These are phyloP conservation scores for Talaromyces adpressus DNA, from an alignment of 495 filamentous ascomycete genomes.

Conservation along the genomic window DNA sequence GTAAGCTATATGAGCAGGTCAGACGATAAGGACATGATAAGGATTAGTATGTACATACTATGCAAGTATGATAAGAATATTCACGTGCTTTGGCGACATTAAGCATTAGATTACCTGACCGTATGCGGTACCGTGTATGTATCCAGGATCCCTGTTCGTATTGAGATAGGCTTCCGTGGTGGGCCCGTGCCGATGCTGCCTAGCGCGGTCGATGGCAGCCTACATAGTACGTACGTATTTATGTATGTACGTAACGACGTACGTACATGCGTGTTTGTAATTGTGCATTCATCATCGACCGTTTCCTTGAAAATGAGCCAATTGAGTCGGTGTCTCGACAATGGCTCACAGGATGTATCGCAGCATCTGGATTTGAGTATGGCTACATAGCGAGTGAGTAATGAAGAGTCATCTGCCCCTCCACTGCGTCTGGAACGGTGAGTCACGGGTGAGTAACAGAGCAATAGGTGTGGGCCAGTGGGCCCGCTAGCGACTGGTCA, in stretches of 20 bases:
- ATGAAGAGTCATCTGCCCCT: not conserved
- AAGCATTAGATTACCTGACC: not conserved
- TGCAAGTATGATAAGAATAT: not conserved
- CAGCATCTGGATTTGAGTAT: not conserved
- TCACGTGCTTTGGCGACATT: not conserved
- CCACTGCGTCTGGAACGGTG: not conserved
- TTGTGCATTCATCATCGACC: not conserved
- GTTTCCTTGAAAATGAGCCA: not conserved
- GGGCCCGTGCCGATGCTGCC: slow-evolving; percentile 3
- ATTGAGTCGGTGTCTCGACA: not conserved
- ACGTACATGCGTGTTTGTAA: not conserved
- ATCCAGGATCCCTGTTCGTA: not conserved
- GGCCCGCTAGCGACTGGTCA: not conserved
- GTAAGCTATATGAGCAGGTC: not conserved
- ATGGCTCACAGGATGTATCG: not conserved
- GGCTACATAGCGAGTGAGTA: not conserved
- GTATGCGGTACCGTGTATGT: not conserved
- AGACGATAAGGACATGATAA: not conserved
- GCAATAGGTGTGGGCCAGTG: not conserved
- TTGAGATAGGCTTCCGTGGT: slow-evolving; percentile 2
- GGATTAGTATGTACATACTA: not conserved
- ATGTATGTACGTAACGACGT: not conserved
- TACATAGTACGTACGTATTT: too few relatives aligned
- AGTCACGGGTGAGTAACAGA: slow-evolving; percentile 4
- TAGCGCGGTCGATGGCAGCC: not conserved